These are phyloP conservation scores for Ceratocystis lukuohia DNA, from an alignment of 2,329 filamentous ascomycete genomes.

Conservation along the genomic window DNA sequence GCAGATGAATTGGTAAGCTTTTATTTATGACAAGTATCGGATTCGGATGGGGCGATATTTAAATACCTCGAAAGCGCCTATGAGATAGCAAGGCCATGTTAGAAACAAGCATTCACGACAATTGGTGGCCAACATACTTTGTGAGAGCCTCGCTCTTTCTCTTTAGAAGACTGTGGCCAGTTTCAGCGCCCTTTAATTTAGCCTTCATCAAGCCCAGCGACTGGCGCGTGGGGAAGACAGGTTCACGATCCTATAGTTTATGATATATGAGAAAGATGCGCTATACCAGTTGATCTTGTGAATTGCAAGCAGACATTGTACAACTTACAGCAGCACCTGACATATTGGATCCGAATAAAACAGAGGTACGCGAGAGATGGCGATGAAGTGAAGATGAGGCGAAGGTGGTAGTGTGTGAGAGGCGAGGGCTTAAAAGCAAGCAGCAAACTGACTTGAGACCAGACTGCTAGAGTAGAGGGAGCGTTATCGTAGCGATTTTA, in stretches of 20 bases:
- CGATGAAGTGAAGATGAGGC: neutral
- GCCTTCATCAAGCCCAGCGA: slow-evolving; percentile 94
- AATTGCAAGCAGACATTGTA: neutral
- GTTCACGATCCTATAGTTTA: slow-evolving; percentile 62
- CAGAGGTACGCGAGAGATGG: neutral
- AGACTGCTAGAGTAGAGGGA: neutral
- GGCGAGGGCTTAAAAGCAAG: neutral
- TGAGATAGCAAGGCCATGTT: neutral
- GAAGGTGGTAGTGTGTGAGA: neutral
- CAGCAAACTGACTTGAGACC: neutral
- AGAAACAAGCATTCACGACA: neutral
- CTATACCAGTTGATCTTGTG: neutral
- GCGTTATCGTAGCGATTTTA: neutral
- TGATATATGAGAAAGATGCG: neutral
- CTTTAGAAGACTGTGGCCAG: slow-evolving; percentile 87
- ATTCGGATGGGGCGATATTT: neutral
- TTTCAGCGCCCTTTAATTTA: slow-evolving; percentile 89
- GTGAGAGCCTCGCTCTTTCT: slow-evolving; percentile 96
- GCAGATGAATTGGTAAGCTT: neutral
- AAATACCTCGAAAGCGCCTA: slow-evolving; percentile 72
- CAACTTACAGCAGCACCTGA: slow-evolving; percentile 30
- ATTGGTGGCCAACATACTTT: slow-evolving; percentile 50
- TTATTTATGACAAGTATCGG: neutral
- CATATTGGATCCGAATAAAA: slow-evolving; percentile 23
- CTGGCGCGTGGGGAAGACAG: slow-evolving; percentile 95